Evolutionary conservation across 2,329 filamentous ascomycete genomes (phyloP).

Genomic region (Sclerotinia glacialis): DNA sequence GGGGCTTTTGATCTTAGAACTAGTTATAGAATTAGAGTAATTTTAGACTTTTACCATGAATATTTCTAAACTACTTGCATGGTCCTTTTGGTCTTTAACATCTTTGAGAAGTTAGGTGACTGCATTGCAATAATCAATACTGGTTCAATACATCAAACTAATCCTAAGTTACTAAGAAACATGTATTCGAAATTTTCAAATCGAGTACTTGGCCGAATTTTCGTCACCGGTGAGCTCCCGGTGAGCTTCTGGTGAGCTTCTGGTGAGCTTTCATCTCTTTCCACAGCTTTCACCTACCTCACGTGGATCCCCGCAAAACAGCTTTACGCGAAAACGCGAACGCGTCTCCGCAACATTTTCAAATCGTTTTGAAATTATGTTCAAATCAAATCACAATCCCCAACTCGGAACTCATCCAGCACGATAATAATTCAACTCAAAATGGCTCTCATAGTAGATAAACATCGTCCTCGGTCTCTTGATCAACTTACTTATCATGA

Average conservation of each 20-base stretch:
- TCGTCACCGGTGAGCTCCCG: not conserved
- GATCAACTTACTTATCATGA: constrained; percentile 81
- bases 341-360: constrained; percentile 19
- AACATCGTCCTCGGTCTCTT: constrained; percentile 69
- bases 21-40: not conserved
- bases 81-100: no score
- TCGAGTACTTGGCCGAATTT: not conserved
- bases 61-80: not conserved
- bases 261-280: not conserved
- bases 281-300: not conserved
- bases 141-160: not conserved
- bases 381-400: not conserved
- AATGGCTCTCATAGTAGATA: constrained; percentile 71
- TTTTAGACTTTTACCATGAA: not conserved
- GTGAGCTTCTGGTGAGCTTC: not conserved
- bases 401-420: not conserved
- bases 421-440: not conserved
- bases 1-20: not conserved
- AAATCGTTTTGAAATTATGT: not conserved
- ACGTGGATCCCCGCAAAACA: constrained; percentile 23
- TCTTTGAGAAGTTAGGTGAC: not conserved
- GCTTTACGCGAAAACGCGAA: constrained; percentile 22
- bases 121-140: not conserved
- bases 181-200: not conserved
- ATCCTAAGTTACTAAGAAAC: not conserved